Evolutionary conservation across 768 basidiomycete genomes (phyloP), one percentile per base, ranked within the genome.

Genomic region (Rhizopogon roseolus): DNA sequence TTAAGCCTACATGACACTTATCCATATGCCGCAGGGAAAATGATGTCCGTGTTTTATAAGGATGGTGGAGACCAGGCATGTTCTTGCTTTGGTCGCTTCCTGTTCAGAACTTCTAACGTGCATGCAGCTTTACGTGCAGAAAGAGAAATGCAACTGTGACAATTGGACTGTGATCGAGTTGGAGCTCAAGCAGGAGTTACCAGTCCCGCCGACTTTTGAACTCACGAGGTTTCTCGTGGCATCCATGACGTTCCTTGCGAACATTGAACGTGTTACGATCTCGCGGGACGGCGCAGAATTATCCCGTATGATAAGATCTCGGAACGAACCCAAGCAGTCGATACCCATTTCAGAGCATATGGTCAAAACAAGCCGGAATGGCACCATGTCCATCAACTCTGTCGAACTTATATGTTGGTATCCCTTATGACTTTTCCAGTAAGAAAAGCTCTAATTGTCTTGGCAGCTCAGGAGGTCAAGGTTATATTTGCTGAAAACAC

Each of bases 101-200:
- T 22, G 4, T 34, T 9, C 45, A 34, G n/a, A n/a, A 6, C 16
- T 56, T 44, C 38, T 39, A 16, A 39, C n/a, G 11, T 54, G 19
- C 19, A 41, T 41, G 14, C 29, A 56, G 54, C 41, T 42, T 22
- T 34, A 8, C 4, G 54, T 55, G 28, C 36, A 13, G 45, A 19
- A 32, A 34, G 45, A 46, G 9, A 4, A 5, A n/a, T 11, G 9
- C 11, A 55, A 19, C 28, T 39, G 43, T 42, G 44, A n/a, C 50
- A 39, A 45, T n/a, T 78, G 78, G 72, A 76, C 79, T 5, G 60
- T 69, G 0, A 78, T 81, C 57, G 67, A 74, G n/a, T 76, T 82
- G 73, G 67, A 69, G 13, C 62, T 80, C 3, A 68, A 78, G 8
- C 72, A 77, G 43, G 71, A 73, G 1, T 65, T 63, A 1, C 64